These are phyloP conservation scores for Alternaria sp. DNA, from an alignment of 2,329 filamentous ascomycete genomes.

Conservation along the genomic window DNA sequence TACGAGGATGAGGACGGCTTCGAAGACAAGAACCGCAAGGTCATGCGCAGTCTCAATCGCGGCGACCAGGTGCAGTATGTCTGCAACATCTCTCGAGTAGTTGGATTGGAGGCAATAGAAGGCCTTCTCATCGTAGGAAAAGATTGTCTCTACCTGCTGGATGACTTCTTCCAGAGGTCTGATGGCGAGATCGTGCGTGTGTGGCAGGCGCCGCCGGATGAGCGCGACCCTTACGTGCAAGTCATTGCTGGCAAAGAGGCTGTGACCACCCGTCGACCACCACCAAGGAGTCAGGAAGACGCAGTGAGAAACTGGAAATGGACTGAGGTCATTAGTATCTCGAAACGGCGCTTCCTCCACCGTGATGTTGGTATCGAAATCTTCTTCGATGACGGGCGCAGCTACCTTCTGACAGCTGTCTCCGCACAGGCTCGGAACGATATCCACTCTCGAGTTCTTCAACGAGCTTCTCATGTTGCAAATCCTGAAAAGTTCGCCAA, in stretches of 20 bases:
- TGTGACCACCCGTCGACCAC: slow-evolving; percentile 57
- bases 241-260: slow-evolving; percentile 85
- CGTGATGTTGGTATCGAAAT: slow-evolving; percentile 96
- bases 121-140: slow-evolving; percentile 93
- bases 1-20: slow-evolving; percentile 85
- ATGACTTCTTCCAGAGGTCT: slow-evolving; percentile 93
- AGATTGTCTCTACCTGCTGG: slow-evolving; percentile 89
- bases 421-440: slow-evolving; percentile 78
- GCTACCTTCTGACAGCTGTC: slow-evolving; percentile 88
- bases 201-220: slow-evolving; percentile 89
- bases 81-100: slow-evolving; percentile 93
- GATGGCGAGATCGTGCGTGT: slow-evolving; percentile 98
- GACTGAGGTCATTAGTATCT: slow-evolving; percentile 93
- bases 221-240: slow-evolving; percentile 93
- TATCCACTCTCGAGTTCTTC: slow-evolving; percentile 76
- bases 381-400: slow-evolving; percentile 96
- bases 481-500: slow-evolving; percentile 74
- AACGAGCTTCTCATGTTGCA: slow-evolving; percentile 81
- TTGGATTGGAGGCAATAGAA: slow-evolving; percentile 91
- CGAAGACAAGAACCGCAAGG: slow-evolving; percentile 97
- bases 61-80: slow-evolving; percentile 93
- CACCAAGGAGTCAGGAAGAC: slow-evolving; percentile 59
- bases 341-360: slow-evolving; percentile 93
- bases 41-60: slow-evolving; percentile 90
- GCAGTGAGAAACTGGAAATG: slow-evolving; percentile 93